Conservation (phyloP, 768 basidiomycete species). For the Candolleomyces eurysporus region DNA sequence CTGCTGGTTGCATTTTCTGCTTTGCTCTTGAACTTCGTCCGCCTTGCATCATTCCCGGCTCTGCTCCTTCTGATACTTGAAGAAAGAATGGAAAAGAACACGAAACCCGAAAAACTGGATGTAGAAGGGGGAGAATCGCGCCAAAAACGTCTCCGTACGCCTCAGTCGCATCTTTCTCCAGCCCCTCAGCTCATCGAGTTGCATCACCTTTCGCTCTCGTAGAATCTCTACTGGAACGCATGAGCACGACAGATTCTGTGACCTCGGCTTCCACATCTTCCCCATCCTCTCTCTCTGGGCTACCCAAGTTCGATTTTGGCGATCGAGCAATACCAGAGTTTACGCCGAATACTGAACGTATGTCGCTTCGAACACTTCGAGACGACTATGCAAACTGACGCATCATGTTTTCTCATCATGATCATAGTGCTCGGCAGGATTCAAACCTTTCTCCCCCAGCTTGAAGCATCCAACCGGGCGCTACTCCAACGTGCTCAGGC, state of each 20-base stretch:
- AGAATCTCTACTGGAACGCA: slow-evolving; percentile 39
- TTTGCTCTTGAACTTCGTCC: neutral
- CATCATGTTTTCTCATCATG: slow-evolving; percentile 19
- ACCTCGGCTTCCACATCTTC: slow-evolving; percentile 27
- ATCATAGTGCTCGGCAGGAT: slow-evolving; percentile 60
- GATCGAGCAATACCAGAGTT: slow-evolving; percentile 34
- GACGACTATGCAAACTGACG: neutral
- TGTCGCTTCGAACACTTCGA: slow-evolving; percentile 18
- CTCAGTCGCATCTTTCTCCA: neutral
- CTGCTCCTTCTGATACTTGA: neutral
- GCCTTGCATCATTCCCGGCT: neutral
- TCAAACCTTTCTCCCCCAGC: slow-evolving; percentile 63
- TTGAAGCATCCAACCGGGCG: slow-evolving; percentile 61
- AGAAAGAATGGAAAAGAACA: neutral
- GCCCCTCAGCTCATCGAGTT: neutral
- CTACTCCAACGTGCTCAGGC: slow-evolving; percentile 43
- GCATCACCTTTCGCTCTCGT: neutral
- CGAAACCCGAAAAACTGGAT: neutral
- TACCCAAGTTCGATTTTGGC: slow-evolving; percentile 35
- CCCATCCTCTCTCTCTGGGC: slow-evolving; percentile 14
- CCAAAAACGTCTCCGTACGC: slow-evolving; percentile 15
- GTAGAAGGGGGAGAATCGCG: slow-evolving; percentile 15
- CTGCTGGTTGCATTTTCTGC: no score
- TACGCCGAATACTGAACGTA: slow-evolving; percentile 49
- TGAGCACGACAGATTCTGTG: slow-evolving; percentile 9